A percentile compares a stretch with the other conserved stretches of the same genome.
Evolutionary conservation across 306 rosid genomes (phyloP).

Genomic region (Citrullus mucosospermus): DNA sequence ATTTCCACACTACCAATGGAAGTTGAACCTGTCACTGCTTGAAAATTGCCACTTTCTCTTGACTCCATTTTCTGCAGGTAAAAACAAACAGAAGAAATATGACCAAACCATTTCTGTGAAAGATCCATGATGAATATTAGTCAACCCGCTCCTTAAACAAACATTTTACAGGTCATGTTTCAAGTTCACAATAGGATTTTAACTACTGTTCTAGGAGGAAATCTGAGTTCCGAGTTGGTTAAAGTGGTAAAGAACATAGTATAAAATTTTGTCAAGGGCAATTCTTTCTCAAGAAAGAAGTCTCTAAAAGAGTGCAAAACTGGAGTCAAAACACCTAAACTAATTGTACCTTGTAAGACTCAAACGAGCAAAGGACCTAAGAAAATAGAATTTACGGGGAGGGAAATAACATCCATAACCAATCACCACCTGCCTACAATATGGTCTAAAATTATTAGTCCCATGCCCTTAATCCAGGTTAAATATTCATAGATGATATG

Average conservation of each 20-base stretch:
- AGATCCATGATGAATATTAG: neutral
- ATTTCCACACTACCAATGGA: constrained; percentile 28
- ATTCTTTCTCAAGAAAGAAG: neutral
- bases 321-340: neutral
- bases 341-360: neutral
- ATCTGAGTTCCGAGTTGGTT: neutral
- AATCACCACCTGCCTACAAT: neutral
- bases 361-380: neutral
- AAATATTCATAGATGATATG: neutral
- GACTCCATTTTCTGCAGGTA: constrained; percentile 40
- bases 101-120: neutral
- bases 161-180: neutral
- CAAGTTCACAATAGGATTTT: neutral
- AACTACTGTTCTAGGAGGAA: neutral
- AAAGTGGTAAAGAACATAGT: neutral
- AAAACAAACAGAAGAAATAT: constrained; percentile 1
- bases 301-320: neutral
- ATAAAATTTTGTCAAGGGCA: neutral
- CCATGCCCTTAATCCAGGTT: neutral
- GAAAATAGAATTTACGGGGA: neutral
- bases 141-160: neutral
- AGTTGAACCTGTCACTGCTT: constrained; percentile 13
- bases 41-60: constrained; percentile 23
- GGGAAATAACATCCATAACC: neutral
- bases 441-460: neutral